Evolutionary conservation across 2,329 filamentous ascomycete species (phyloP).

Genomic region (Huntiella moniliformis): DNA sequence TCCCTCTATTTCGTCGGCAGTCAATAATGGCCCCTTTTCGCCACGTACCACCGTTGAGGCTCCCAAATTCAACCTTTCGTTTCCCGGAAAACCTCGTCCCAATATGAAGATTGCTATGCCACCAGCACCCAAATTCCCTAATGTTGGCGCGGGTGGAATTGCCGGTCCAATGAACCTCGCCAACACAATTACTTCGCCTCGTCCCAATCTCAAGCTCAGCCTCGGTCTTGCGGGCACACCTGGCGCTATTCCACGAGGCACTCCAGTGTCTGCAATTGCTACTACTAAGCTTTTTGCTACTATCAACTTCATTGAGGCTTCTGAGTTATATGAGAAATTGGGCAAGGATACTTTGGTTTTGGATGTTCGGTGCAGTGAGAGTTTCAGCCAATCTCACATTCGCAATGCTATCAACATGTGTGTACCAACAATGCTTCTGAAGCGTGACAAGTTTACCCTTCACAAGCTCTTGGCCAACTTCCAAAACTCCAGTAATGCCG

Average conservation of each 20-base stretch:
- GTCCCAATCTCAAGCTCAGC: conserved; percentile 24
- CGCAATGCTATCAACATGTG: conserved; percentile 75
- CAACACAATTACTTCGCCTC: background rate
- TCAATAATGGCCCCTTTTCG: no score
- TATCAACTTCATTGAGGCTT: conserved; percentile 30
- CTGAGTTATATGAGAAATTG: no score
- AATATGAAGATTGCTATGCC: conserved; percentile 23
- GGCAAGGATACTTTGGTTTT: conserved; percentile 33
- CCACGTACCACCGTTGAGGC: no score
- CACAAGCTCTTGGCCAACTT: conserved; percentile 79
- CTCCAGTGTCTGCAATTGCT: background rate
- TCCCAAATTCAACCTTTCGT: conserved; percentile 12
- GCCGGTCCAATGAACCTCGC: background rate
- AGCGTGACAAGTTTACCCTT: conserved; percentile 76
- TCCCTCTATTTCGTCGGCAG: no score
- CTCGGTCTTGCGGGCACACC: conserved; percentile 16
- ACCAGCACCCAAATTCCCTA: background rate
- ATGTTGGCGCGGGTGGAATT: background rate
- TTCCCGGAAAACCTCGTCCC: conserved; percentile 14
- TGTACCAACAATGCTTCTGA: conserved; percentile 84
- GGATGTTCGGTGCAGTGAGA: conserved; percentile 72
- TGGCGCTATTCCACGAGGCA: background rate
- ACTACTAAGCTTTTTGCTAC: background rate
- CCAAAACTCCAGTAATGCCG: conserved; percentile 48
- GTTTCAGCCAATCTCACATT: conserved; percentile 59